These are phyloP conservation scores for Excoecaria agallocha DNA, from an alignment of 345 rosid species.

Conservation along the genomic window DNA sequence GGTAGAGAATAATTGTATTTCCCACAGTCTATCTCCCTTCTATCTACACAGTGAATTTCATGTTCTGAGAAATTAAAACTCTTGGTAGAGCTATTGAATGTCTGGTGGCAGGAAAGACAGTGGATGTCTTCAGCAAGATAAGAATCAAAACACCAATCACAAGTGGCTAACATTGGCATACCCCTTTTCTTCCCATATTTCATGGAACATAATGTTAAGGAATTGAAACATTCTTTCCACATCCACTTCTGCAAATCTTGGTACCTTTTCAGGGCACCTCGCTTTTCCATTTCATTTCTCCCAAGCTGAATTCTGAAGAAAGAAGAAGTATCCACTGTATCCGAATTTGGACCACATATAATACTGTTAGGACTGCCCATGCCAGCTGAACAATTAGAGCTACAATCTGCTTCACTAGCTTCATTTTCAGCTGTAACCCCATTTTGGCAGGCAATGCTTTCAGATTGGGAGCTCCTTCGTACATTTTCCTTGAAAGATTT, in stretches of 20 bases:
- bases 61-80: slow-evolving; percentile 36
- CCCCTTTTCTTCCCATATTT: slow-evolving; percentile 61
- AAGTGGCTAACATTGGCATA: slow-evolving; percentile 53
- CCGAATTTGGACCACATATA: slow-evolving; percentile 50
- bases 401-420: slow-evolving; percentile 40
- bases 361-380: slow-evolving; percentile 62
- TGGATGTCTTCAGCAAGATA: slow-evolving; percentile 50
- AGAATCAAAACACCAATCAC: slow-evolving; percentile 59
- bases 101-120: slow-evolving; percentile 69
- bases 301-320: slow-evolving; percentile 77
- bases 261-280: slow-evolving; percentile 61
- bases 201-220: slow-evolving; percentile 45
- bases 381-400: slow-evolving; percentile 35
- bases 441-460: slow-evolving; percentile 26
- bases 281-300: slow-evolving; percentile 62
- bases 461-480: slow-evolving; percentile 34
- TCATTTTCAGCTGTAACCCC: slow-evolving; percentile 39
- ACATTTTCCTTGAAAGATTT: slow-evolving; percentile 66
- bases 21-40: slow-evolving; percentile 32
- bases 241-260: slow-evolving; percentile 80
- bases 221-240: slow-evolving; percentile 62
- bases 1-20: slow-evolving; percentile 55
- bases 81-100: slow-evolving; percentile 36
- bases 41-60: slow-evolving; percentile 43
- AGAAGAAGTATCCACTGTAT: slow-evolving; percentile 45